These are phyloP conservation scores for Nicotiana knightiana DNA, from an alignment of 257 asterid species.

Conservation along the genomic window DNA sequence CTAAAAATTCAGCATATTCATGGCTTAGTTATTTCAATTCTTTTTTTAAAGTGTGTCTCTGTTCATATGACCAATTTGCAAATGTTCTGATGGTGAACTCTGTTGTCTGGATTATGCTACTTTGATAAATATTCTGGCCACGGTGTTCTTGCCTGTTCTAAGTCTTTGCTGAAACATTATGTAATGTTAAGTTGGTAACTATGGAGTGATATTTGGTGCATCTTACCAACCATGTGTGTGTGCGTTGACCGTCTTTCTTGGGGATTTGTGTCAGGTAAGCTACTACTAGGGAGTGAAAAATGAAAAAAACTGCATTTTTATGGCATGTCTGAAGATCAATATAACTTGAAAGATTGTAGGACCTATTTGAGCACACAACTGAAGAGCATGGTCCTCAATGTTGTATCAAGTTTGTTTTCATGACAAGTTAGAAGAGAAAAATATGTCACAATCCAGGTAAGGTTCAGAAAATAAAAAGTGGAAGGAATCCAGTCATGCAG, in stretches of 20 bases:
- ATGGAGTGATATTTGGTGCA: background rate
- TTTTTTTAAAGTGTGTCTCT: background rate
- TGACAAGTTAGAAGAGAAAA: background rate
- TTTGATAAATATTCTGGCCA: background rate
- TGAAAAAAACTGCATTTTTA: background rate
- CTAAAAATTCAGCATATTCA: background rate
- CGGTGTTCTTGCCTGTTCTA: background rate
- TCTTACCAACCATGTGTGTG: background rate
- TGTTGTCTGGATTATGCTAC: background rate
- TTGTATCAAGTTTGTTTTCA: background rate
- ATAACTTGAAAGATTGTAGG: background rate
- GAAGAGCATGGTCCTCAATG: background rate
- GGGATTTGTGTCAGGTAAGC: background rate
- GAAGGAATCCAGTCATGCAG: background rate
- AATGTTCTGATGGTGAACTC: background rate
- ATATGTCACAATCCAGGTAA: background rate
- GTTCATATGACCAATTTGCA: background rate
- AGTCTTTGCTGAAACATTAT: background rate
- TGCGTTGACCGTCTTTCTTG: background rate
- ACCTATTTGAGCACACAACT: background rate
- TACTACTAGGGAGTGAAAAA: background rate
- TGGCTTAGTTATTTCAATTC: background rate
- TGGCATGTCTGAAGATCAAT: background rate
- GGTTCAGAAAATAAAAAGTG: background rate
- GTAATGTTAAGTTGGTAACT: background rate